Conservation (phyloP, 2,329 filamentous ascomycete genomes). For the Exophiala sp. region DNA sequence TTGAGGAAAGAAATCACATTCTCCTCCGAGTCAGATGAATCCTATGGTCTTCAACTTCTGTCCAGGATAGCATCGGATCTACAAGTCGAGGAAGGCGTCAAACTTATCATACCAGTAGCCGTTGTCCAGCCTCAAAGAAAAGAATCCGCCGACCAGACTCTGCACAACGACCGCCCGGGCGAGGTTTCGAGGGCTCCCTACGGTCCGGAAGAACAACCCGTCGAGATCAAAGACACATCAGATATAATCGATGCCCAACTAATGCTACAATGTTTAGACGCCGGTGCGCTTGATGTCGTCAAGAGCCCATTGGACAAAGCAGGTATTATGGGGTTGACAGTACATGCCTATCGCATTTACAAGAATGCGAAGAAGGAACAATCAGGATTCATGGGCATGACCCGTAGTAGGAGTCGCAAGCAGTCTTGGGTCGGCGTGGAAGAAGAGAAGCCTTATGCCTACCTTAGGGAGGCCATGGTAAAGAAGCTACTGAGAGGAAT, state of each 20-base stretch:
- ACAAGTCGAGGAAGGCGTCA: slow-evolving; percentile 48
- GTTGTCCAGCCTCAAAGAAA: slow-evolving; percentile 37
- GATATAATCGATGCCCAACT: slow-evolving; percentile 49
- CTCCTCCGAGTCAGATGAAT: slow-evolving; percentile 43
- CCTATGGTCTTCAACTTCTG: slow-evolving; percentile 48
- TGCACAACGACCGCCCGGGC: slow-evolving; percentile 4
- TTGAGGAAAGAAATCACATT: slow-evolving; percentile 40
- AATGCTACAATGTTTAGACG: slow-evolving; percentile 72
- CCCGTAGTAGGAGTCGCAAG: slow-evolving; percentile 68
- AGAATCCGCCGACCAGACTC: slow-evolving; percentile 23
- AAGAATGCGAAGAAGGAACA: slow-evolving; percentile 73
- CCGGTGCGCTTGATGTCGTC: slow-evolving; percentile 82
- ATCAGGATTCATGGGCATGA: slow-evolving; percentile 62
- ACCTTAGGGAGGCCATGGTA: slow-evolving; percentile 89
- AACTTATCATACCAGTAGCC: slow-evolving; percentile 50
- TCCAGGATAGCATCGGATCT: slow-evolving; percentile 49
- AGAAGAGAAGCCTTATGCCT: slow-evolving; percentile 81
- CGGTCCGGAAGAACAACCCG: slow-evolving; percentile 20
- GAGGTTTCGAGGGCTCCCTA: slow-evolving; percentile 20
- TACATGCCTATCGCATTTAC: slow-evolving; percentile 79
- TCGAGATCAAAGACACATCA: slow-evolving; percentile 29
- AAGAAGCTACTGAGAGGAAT: slow-evolving; percentile 86
- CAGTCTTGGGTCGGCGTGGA: slow-evolving; percentile 88
- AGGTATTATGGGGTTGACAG: slow-evolving; percentile 69
- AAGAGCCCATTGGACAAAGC: slow-evolving; percentile 72